Evolutionary conservation across 805 yeast species (phyloP), one percentile per base, ranked within the genome.

Genomic region (Lachancea meyersii): DNA sequence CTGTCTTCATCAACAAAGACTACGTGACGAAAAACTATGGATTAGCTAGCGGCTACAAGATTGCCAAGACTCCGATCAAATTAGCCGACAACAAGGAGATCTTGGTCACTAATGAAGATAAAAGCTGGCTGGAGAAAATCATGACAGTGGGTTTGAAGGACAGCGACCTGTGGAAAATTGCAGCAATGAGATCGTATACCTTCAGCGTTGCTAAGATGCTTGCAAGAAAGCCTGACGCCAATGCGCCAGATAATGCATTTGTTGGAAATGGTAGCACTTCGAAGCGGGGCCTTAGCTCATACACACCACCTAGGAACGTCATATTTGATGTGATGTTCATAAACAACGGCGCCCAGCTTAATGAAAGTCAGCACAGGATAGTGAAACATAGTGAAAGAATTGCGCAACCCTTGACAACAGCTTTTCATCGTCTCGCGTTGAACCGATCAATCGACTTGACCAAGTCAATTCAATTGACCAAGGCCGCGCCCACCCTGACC

Each of bases 81-180:
- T 61, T 70, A 2, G 64, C 64, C 24, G 69, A 67, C 16, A 71
- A 72, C 40, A 42, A 56, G 20, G 78, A 75, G 36, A 59, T 75
- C 10, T 79, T 79, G 3, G 47, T 83, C 20, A 79, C 86, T 0
- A 71, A 73, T 3, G 83, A 77, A 44, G 95, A 86, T 59, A 70
- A 73, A 43, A 71, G 71, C 24, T 83, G 95, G 88, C 67, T 87
- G n/a, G 76, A 76, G 28, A 78, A 81, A 48, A 66, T 91, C 33
- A 73, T 76, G 36, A 70, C 81, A 2, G 70, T 86, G n/a, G 97
- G 97, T 0, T 63, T 91, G 40, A 70, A 69, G 6, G 86, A 79
- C 8, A 70, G 68, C 6, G 94, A 87, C 35, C 52, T 86, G 20
- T 91, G 97, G 97, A 91, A 89, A 59, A 64, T 91, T 10, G 80